Base-by-base conservation (phyloP, 164 flowering plant species). In the Magnolia sinica region DNA sequence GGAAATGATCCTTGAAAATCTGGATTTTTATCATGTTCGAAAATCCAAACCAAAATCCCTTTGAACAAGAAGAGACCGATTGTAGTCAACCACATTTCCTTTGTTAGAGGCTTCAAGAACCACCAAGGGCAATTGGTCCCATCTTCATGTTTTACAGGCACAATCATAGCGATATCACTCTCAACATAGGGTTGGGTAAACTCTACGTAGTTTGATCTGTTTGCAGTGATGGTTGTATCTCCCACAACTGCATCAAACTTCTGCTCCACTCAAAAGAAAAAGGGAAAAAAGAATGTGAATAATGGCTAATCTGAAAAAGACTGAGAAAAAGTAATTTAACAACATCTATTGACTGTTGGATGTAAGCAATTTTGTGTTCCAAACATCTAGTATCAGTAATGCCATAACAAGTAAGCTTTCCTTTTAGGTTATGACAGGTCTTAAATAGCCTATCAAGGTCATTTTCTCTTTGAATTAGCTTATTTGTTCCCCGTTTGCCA, bases 101-200 rank as follows among this genome's bases (percentile, higher is more conserved):
- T 49, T 22, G 77, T 74, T 31, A 74, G 20, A 3, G 69, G 76
- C 45, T 61, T 64, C 69, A 74, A 29, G 22, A 74, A 63, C 66
- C 63, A 24, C 76, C 52, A 50, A 1, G 72, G 19, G n/a, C 22
- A 6, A 7, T 8, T 45, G 7, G 19, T 76, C 37, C 61, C 27
- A 18, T 68, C 77, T 4, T 27, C 52, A 11, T 5, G 7, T 45
- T 68, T 29, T 5, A 27, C n/a, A 1, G 73, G 72, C 18, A 76
- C 77, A 1, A 76, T 31, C 77, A 76, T 68, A 19, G 72, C 6
- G 59, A 76, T 73, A 5, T 72, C 77, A 7, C 72, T 20, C 9
- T 52, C 77, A 20, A 55, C 24, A 27, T 51, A 76, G 7, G 71
- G 65, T 18, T 50, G 16, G 6, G 77, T 76, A 20, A 76, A 76